These are phyloP conservation scores for Ophiostoma sp. DNA, from an alignment of 2,329 filamentous ascomycete species.

Conservation along the genomic window DNA sequence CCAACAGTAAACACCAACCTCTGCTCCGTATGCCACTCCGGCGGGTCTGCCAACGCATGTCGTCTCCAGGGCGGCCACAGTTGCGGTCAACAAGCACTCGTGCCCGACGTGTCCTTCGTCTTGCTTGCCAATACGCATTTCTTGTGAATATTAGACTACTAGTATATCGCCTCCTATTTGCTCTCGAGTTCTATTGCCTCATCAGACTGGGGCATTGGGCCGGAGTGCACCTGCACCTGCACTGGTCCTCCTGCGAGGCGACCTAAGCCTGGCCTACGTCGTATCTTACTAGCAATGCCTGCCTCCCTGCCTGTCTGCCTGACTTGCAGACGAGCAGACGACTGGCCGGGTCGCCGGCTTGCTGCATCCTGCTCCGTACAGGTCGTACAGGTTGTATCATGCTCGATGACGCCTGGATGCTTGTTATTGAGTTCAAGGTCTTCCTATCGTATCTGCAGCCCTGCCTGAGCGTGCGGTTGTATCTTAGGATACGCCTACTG, in stretches of 20 bases:
- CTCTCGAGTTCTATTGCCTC: background rate
- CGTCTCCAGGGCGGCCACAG: slow-evolving; percentile 1
- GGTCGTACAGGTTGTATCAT: background rate
- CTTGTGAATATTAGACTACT: too few species aligned
- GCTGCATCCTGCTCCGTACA: background rate
- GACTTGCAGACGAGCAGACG: background rate
- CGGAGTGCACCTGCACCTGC: background rate
- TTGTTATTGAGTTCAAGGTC: background rate
- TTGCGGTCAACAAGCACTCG: slow-evolving; percentile 12
- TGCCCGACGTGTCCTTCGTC: background rate
- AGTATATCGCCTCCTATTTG: too few species aligned
- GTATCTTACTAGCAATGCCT: background rate
- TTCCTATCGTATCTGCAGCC: background rate
- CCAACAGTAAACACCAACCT: too few species aligned
- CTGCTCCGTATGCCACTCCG: background rate
- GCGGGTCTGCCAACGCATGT: slow-evolving; percentile 11
- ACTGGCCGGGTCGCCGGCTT: background rate
- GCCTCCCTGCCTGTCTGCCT: background rate
- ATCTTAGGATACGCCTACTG: background rate
- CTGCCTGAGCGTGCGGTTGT: background rate
- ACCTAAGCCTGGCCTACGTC: background rate
- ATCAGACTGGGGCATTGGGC: background rate
- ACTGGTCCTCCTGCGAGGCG: background rate
- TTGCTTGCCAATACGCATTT: too few species aligned
- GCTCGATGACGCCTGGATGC: background rate